A percentile compares a stretch with the other conserved stretches of the same genome.
phyloP scores from a whole-genome alignment of 2,329 filamentous ascomycete species.

The Apiospora saccharicola region DNA sequence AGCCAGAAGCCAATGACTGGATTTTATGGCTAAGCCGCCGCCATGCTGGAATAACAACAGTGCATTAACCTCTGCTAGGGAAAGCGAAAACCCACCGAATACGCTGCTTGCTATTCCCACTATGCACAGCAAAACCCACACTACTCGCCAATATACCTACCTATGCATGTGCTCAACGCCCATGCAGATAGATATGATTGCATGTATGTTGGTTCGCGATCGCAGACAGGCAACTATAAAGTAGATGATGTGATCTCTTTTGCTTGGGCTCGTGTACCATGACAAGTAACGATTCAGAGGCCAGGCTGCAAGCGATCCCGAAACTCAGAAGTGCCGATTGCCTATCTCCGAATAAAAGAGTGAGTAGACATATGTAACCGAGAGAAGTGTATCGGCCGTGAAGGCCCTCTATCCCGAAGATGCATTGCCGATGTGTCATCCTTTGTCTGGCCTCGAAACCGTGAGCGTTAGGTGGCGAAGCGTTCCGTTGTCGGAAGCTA shows the following conservation, averaged over 20 bases:
- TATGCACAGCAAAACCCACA: background rate
- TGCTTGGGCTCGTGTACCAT: background rate
- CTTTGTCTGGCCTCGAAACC: conserved; percentile 17
- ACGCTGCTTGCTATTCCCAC: conserved; percentile 4
- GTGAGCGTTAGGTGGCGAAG: background rate
- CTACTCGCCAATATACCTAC: background rate
- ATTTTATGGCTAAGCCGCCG: background rate
- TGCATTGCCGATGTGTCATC: conserved; percentile 15
- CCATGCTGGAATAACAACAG: conserved; percentile 3
- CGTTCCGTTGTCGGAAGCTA: conserved; percentile 10
- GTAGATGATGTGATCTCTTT: background rate
- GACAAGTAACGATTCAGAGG: background rate
- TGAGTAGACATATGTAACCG: background rate
- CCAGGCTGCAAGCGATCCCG: background rate
- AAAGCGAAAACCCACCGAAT: background rate
- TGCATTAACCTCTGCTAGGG: conserved; percentile 6
- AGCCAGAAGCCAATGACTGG: background rate
- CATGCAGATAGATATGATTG: background rate
- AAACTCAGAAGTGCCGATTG: background rate
- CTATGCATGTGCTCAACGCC: background rate
- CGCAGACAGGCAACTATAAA: background rate
- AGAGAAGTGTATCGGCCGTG: background rate
- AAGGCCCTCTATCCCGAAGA: background rate
- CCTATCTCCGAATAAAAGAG: background rate
- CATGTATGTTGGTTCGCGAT: background rate